phyloP scores from a whole-genome alignment of 169 alveolate genomes.

The Babesia bovis region DNA sequence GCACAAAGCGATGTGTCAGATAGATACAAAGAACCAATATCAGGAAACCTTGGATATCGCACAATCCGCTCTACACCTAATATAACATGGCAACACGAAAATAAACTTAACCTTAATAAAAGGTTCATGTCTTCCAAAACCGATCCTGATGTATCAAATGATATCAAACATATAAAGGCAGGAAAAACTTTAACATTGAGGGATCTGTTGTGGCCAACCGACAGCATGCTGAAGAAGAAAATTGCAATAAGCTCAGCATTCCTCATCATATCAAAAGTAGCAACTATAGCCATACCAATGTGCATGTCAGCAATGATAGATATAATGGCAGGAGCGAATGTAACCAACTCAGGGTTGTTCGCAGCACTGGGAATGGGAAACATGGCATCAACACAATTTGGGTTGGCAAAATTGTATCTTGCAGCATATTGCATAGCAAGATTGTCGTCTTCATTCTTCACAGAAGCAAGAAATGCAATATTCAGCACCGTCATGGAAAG shows the following conservation, averaged over 20 bases:
- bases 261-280: constrained; percentile 37
- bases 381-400: constrained; percentile 29
- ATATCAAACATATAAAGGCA: constrained; percentile 7
- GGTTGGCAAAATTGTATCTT: constrained; percentile 34
- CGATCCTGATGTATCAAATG: neutral
- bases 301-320: constrained; percentile 53
- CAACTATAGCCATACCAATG: constrained; percentile 54
- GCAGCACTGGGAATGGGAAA: constrained; percentile 21
- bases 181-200: constrained; percentile 16
- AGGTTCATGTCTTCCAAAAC: neutral
- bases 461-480: constrained; percentile 74
- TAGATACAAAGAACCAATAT: neutral
- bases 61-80: neutral
- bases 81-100: neutral
- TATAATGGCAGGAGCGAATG: constrained; percentile 13
- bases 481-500: constrained; percentile 76
- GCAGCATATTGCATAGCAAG: constrained; percentile 36
- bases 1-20: constrained; percentile 15
- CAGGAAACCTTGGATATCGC: neutral
- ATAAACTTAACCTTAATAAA: neutral
- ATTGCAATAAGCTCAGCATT: constrained; percentile 51
- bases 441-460: constrained; percentile 49
- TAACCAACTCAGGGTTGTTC: constrained; percentile 3
- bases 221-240: constrained; percentile 31
- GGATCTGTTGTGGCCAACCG: constrained; percentile 62